phyloP scores from a whole-genome alignment of 192 early-diverging fungal species.

The Coemansia brasiliensis region DNA sequence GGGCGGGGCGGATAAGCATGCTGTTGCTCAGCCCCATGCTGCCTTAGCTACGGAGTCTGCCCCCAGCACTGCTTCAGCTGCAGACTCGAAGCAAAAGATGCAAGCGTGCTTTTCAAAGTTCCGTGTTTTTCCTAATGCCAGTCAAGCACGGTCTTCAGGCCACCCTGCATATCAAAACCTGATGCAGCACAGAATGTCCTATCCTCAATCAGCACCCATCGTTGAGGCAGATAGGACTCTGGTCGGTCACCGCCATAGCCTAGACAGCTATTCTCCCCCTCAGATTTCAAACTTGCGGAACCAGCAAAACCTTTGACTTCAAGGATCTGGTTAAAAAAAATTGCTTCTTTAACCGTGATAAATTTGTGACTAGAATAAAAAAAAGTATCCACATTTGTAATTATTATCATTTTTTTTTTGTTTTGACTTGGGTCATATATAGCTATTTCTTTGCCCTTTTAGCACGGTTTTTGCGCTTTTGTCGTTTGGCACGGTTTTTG shows the following conservation, averaged over 20 bases:
- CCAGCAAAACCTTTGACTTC: not conserved
- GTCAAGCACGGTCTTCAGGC: too few species aligned
- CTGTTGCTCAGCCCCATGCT: constrained; percentile 2
- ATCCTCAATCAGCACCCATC: not conserved
- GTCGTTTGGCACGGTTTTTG: constrained; percentile 83
- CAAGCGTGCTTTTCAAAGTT: constrained; percentile 2
- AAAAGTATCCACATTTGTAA: not conserved
- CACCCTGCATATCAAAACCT: not conserved
- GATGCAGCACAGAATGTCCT: not conserved
- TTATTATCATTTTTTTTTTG: not conserved
- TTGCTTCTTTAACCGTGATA: not conserved
- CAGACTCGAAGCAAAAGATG: not conserved
- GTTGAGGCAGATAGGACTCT: not conserved
- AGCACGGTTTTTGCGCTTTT: constrained; percentile 66
- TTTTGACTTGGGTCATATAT: constrained; percentile 1
- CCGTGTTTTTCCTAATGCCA: not conserved
- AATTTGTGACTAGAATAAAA: not conserved
- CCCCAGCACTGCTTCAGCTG: not conserved
- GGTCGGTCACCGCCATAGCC: constrained; percentile 15
- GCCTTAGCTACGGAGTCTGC: not conserved
- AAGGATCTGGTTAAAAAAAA: not conserved
- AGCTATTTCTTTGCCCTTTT: constrained; percentile 43
- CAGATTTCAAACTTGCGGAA: not conserved
- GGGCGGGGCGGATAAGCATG: constrained; percentile 26
- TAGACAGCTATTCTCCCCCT: constrained; percentile 15